Conservation (phyloP, 1,284 basidiomycete genomes). For the Ustilago shanxiensis region DNA sequence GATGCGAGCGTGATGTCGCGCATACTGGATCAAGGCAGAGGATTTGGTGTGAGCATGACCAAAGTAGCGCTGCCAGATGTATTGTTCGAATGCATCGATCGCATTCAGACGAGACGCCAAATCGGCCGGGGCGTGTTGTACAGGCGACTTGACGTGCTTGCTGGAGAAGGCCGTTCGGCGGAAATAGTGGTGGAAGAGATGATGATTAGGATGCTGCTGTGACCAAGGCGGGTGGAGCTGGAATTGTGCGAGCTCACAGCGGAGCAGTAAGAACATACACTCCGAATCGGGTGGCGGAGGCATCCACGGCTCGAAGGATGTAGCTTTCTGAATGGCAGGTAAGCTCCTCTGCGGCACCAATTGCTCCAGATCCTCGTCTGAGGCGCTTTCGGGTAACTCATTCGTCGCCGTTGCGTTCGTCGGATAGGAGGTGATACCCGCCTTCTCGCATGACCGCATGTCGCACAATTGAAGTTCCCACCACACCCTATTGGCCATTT, state of each 20-base stretch:
- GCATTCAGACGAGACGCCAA: conserved; percentile 7
- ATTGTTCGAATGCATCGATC: conserved; percentile 9
- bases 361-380: too few species aligned
- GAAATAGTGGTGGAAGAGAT: too few species aligned
- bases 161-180: too few species aligned
- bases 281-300: neutral
- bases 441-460: conserved; percentile 26
- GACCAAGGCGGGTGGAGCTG: conserved; percentile 24
- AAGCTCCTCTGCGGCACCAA: too few species aligned
- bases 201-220: conserved; percentile 6
- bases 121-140: neutral
- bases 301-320: neutral
- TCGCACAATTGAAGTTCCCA: conserved; percentile 22
- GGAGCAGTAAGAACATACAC: conserved; percentile 18
- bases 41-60: conserved; percentile 9
- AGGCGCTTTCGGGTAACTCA: too few species aligned
- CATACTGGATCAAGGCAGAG: conserved; percentile 7
- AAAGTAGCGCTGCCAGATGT: conserved; percentile 20
- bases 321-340: too few species aligned
- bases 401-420: conserved; percentile 11
- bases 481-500: conserved; percentile 21
- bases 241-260: conserved; percentile 18
- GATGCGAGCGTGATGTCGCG: conserved; percentile 17
- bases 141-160: too few species aligned
- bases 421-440: conserved; percentile 14